phyloP scores from a whole-genome alignment of 179 eudicot species.

The Silene coronaria region DNA sequence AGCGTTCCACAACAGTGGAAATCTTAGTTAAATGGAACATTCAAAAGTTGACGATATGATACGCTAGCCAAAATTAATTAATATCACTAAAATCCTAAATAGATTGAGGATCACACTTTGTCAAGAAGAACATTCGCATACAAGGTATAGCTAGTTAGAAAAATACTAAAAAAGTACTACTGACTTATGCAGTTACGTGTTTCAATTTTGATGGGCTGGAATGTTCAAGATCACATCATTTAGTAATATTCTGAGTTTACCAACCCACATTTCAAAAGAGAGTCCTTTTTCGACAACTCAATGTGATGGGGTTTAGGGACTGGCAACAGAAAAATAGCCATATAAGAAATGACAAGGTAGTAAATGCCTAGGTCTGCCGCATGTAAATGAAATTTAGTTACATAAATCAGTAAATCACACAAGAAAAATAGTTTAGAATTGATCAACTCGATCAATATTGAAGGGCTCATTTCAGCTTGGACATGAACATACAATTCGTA shows the following conservation, averaged over 20 bases:
- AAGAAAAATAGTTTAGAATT: not conserved
- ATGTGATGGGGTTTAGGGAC: not conserved
- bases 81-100: not conserved
- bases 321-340: too few relatives aligned
- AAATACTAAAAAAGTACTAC: not conserved
- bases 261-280: slow-evolving; percentile 9
- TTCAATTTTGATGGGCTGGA: slow-evolving; percentile 16
- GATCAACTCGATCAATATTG: not conserved
- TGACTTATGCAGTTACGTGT: too few relatives aligned
- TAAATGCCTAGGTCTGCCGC: not conserved
- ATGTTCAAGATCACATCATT: not conserved
- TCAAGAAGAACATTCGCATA: not conserved
- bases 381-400: not conserved
- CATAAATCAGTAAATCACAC: not conserved
- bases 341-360: not conserved
- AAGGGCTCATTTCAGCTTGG: not conserved
- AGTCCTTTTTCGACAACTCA: slow-evolving; percentile 5
- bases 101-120: slow-evolving; percentile 14
- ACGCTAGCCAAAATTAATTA: not conserved
- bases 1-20: slow-evolving; percentile 10
- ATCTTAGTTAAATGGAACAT: slow-evolving; percentile 1
- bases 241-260: not conserved
- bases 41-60: slow-evolving; percentile 2
- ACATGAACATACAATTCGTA: too few relatives aligned
- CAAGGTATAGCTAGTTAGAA: slow-evolving; percentile 9